Conservation (phyloP, 129 eudicot species). For the Helianthus tuberosus region DNA sequence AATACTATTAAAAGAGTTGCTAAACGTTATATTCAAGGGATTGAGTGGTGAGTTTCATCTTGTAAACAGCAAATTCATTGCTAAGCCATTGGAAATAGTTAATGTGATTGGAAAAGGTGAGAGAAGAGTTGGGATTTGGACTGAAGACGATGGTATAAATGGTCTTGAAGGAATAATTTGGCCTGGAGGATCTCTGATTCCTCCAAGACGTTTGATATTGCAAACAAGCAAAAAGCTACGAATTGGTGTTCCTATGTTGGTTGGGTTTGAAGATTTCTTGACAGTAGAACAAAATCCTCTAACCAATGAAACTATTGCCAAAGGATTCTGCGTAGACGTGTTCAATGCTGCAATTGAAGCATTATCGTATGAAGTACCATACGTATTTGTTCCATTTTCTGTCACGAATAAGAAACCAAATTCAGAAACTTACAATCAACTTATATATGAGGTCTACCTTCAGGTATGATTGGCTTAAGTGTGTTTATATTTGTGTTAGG, state of each 20-base stretch:
- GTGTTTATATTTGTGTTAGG: not conserved
- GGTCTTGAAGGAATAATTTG: conserved; percentile 1
- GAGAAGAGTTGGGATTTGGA: conserved; percentile 12
- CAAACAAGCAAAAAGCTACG: not conserved
- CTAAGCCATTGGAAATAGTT: conserved; percentile 2
- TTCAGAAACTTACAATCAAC: not conserved
- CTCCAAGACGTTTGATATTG: not conserved
- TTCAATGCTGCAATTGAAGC: not conserved
- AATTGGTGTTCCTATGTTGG: conserved; percentile 7
- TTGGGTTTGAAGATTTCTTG: not conserved
- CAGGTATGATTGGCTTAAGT: not conserved
- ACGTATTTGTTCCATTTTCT: conserved; percentile 12
- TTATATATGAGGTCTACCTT: not conserved
- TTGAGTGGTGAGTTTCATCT: conserved; percentile 48
- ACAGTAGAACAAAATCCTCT: not conserved
- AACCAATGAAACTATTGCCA: not conserved
- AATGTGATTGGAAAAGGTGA: conserved; percentile 1
- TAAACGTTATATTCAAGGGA: conserved; percentile 31
- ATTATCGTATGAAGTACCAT: not conserved
- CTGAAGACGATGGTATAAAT: not conserved
- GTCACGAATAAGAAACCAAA: not conserved
- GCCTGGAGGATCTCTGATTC: not conserved
- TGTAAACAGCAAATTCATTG: not conserved
- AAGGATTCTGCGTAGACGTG: conserved; percentile 15
- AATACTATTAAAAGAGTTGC: conserved; percentile 19